A percentile compares a stretch with the other conserved stretches of the same genome.
Conservation (phyloP, 768 basidiomycete species). For the Baorangia bicolor region DNA sequence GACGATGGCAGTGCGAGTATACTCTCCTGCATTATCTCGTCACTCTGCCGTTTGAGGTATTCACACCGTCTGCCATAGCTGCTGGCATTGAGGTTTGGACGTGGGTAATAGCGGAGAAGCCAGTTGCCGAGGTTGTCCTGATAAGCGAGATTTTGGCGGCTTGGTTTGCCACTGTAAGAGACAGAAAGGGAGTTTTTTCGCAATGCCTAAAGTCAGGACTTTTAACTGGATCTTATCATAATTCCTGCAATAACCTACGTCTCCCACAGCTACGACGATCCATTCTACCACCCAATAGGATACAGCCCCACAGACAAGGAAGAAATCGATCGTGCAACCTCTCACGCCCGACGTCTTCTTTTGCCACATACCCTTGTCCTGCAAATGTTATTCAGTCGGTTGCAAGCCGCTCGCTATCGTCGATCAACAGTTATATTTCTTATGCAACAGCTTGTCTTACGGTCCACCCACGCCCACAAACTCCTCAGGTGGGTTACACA, state of each 20-base stretch:
- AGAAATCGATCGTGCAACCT: slow-evolving; percentile 68
- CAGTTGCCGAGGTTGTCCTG: slow-evolving; percentile 75
- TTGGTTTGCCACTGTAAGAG: slow-evolving; percentile 81
- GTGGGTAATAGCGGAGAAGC: slow-evolving; percentile 89
- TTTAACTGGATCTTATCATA: slow-evolving; percentile 10
- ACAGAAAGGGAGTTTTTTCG: slow-evolving; percentile 83
- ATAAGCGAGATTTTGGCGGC: slow-evolving; percentile 84
- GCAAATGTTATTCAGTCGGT: slow-evolving; percentile 85
- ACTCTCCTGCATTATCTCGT: slow-evolving; percentile 87
- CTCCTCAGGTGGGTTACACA: slow-evolving; percentile 62
- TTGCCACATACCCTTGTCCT: slow-evolving; percentile 82
- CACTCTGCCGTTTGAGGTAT: slow-evolving; percentile 82
- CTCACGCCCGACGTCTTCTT: slow-evolving; percentile 71
- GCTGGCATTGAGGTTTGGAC: slow-evolving; percentile 95
- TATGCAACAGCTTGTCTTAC: slow-evolving; percentile 78
- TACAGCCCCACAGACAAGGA: slow-evolving; percentile 92
- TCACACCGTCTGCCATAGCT: slow-evolving; percentile 81
- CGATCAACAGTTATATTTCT: slow-evolving; percentile 82
- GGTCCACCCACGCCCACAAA: slow-evolving; percentile 69
- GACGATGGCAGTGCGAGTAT: slow-evolving; percentile 66
- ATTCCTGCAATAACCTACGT: slow-evolving; percentile 4
- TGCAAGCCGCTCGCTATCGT: slow-evolving; percentile 92
- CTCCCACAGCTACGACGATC: slow-evolving; percentile 73
- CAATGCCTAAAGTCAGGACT: slow-evolving; percentile 67
- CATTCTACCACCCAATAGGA: slow-evolving; percentile 80